These are phyloP conservation scores for Candida methanosorbosa DNA, from an alignment of 805 yeast species.

Conservation along the genomic window DNA sequence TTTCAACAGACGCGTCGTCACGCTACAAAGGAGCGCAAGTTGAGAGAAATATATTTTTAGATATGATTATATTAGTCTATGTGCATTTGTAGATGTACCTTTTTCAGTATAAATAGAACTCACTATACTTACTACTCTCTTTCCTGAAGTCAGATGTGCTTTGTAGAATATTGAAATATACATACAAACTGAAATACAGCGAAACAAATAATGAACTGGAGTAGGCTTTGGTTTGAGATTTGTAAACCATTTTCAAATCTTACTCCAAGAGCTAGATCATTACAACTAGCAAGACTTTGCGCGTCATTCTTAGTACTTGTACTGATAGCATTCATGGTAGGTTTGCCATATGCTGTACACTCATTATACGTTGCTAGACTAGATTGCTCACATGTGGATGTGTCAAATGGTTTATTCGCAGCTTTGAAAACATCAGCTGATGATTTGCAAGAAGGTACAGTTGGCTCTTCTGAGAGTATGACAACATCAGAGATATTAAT, in stretches of 20 bases:
- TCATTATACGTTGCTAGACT: slow-evolving; percentile 24
- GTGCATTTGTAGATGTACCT: too few relatives aligned
- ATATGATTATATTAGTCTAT: too few relatives aligned
- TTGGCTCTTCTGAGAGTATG: slow-evolving; percentile 25
- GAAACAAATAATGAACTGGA: background rate
- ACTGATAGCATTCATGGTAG: slow-evolving; percentile 3
- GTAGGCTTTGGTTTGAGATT: background rate
- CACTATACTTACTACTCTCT: too few relatives aligned
- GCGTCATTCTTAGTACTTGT: slow-evolving; percentile 5
- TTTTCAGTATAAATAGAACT: too few relatives aligned
- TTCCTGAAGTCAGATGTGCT: too few relatives aligned
- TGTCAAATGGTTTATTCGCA: slow-evolving; percentile 43
- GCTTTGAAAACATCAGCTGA: slow-evolving; percentile 24
- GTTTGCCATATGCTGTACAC: slow-evolving; percentile 4
- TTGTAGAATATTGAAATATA: too few relatives aligned
- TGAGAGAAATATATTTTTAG: too few relatives aligned
- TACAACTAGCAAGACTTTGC: slow-evolving; percentile 12
- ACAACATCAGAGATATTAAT: slow-evolving; percentile 42
- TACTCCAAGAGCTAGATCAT: slow-evolving; percentile 14
- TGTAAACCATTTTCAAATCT: slow-evolving; percentile 18
- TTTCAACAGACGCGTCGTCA: too few relatives aligned
- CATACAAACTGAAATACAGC: too few relatives aligned
- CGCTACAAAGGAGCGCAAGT: too few relatives aligned
- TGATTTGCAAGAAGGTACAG: slow-evolving; percentile 1
- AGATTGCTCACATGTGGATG: slow-evolving; percentile 43